Conservation (phyloP, 495 filamentous ascomycete genomes). For the Talaromyces nanjingensis region DNA sequence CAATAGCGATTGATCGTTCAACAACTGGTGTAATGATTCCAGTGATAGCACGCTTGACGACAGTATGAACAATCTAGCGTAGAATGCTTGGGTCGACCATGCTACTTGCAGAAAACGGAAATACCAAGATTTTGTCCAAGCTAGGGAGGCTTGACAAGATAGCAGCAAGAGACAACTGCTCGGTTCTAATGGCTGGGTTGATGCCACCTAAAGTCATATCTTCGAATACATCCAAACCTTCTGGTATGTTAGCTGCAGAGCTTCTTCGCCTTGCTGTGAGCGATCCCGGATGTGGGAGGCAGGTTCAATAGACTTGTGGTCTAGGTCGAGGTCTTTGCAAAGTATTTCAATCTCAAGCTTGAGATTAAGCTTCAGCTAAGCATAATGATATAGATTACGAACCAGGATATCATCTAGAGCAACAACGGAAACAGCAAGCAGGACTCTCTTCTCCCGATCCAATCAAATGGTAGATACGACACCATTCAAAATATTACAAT, state of each 20-base stretch:
- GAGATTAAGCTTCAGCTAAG: constrained; percentile 88
- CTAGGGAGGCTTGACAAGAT: constrained; percentile 73
- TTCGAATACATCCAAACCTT: constrained; percentile 70
- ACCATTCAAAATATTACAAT: too few relatives aligned
- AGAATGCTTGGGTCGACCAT: constrained; percentile 63
- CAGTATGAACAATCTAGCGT: constrained; percentile 72
- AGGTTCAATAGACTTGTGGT: constrained; percentile 80
- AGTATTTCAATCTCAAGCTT: constrained; percentile 98
- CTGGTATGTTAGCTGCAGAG: constrained; percentile 48
- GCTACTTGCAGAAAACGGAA: constrained; percentile 69
- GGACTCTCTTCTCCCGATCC: too few relatives aligned
- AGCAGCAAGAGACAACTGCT: constrained; percentile 63
- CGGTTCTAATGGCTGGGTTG: constrained; percentile 55
- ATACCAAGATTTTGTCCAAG: constrained; percentile 61
- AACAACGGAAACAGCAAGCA: too few relatives aligned
- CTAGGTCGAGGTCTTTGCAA: constrained; percentile 82
- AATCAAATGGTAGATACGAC: too few relatives aligned
- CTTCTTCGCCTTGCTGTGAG: constrained; percentile 52
- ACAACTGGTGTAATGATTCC: constrained; percentile 97
- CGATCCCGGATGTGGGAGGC: constrained; percentile 73
- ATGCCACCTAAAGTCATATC: constrained; percentile 69
- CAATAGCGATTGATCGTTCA: constrained; percentile 94
- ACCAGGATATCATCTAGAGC: too few relatives aligned
- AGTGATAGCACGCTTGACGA: constrained; percentile 78
- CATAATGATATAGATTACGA: constrained; percentile 82